A percentile compares a stretch with the other conserved stretches of the same genome.
Evolutionary conservation across 2,329 filamentous ascomycete genomes (phyloP).

Genomic region (Clonostachys byssicola): DNA sequence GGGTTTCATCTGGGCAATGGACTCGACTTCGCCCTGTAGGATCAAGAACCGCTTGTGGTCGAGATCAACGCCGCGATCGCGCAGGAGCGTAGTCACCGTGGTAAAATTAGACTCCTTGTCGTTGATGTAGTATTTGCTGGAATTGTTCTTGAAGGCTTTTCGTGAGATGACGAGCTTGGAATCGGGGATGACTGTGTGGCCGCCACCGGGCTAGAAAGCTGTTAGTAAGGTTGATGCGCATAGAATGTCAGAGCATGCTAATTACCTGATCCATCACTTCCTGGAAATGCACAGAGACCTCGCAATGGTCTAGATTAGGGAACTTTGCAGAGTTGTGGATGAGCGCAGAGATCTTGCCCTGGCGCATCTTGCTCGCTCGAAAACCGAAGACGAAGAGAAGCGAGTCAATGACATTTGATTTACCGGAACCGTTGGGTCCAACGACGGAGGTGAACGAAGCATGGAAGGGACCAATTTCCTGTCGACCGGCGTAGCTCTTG

Average conservation of each 20-base stretch:
- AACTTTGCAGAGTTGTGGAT: constrained; percentile 94
- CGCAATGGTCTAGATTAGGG: constrained; percentile 83
- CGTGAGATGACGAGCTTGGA: constrained; percentile 86
- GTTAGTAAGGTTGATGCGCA: constrained; percentile 14
- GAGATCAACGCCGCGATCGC: constrained; percentile 85
- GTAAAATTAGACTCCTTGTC: constrained; percentile 88
- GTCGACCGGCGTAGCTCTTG: constrained; percentile 95
- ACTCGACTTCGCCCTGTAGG: constrained; percentile 95
- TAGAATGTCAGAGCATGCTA: constrained; percentile 1
- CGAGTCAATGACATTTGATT: constrained; percentile 98
- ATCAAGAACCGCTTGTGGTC: constrained; percentile 99
- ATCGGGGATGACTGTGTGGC: constrained; percentile 72
- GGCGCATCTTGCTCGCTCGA: constrained; percentile 97
- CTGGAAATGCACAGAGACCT: constrained; percentile 95
- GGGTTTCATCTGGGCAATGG: constrained; percentile 98
- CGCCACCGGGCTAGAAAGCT: constrained; percentile 57
- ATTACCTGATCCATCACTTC: constrained; percentile 82
- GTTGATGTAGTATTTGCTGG: constrained; percentile 98
- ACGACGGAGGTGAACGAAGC: constrained; percentile 97
- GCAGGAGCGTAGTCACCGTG: constrained; percentile 79
- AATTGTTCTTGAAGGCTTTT: constrained; percentile 95
- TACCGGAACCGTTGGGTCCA: constrained; percentile 95
- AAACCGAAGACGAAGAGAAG: constrained; percentile 99
- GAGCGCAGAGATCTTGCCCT: constrained; percentile 94
- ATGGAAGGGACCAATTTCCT: constrained; percentile 96